Evolutionary conservation across 139 green algal genomes (phyloP).

Genomic region (Mesotaenium endlicherianum): DNA sequence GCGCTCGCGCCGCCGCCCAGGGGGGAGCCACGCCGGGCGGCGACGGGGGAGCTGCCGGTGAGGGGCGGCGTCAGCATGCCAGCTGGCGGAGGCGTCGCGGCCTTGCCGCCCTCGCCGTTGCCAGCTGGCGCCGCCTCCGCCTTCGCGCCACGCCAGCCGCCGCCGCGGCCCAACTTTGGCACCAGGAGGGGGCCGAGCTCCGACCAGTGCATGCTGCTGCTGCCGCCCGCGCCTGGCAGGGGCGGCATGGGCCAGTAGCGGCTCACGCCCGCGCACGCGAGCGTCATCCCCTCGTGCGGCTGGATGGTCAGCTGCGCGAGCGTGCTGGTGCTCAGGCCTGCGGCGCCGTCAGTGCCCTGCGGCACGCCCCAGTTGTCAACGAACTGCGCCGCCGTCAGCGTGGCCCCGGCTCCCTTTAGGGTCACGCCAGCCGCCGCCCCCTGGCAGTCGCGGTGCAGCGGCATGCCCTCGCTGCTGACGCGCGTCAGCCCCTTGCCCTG

Average conservation of each 20-base stretch:
- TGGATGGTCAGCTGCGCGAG: slow-evolving; percentile 26
- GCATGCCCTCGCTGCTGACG: slow-evolving; percentile 12
- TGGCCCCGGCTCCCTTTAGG: not conserved
- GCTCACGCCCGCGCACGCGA: slow-evolving; percentile 9
- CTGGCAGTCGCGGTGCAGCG: slow-evolving; percentile 8
- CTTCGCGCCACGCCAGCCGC: not conserved
- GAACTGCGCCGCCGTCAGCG: slow-evolving; percentile 41
- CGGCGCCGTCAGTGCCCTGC: not conserved
- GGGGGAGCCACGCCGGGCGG: too few species aligned
- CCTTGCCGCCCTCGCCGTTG: not conserved
- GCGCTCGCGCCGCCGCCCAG: too few species aligned
- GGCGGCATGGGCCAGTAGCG: slow-evolving; percentile 10
- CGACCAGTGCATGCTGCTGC: slow-evolving; percentile 7
- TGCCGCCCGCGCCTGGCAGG: not conserved
- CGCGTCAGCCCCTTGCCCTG: slow-evolving; percentile 34
- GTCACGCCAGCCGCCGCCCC: slow-evolving; percentile 19
- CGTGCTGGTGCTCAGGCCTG: slow-evolving; percentile 8
- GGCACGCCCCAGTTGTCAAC: not conserved
- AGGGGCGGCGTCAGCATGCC: too few species aligned
- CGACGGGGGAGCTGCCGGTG: too few species aligned
- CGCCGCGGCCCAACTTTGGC: slow-evolving; percentile 22
- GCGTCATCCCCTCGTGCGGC: slow-evolving; percentile 12
- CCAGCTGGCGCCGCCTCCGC: slow-evolving; percentile 1
- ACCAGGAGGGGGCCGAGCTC: slow-evolving; percentile 31
- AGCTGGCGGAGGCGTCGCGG: too few species aligned